Evolutionary conservation across 768 basidiomycete species (phyloP).

Genomic region (Phanerodontia chrysosporium): DNA sequence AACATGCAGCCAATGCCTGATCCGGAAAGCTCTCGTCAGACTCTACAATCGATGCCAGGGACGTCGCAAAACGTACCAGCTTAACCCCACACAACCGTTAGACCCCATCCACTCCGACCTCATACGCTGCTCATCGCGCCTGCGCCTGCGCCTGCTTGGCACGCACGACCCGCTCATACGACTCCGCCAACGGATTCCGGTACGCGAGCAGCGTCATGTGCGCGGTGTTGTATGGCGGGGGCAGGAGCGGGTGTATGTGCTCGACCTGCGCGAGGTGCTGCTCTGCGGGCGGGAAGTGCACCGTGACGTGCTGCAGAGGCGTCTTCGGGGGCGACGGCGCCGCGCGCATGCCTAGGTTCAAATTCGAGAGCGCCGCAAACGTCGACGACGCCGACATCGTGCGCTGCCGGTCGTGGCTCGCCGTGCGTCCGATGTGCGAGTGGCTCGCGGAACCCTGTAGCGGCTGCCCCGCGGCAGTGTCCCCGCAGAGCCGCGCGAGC

Average conservation of each 20-base stretch:
- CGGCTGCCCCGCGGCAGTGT: conserved; percentile 40
- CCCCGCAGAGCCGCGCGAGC: conserved; percentile 54
- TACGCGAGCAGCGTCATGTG: conserved; percentile 67
- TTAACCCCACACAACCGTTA: neutral
- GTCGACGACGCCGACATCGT: conserved; percentile 27
- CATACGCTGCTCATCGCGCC: conserved; percentile 16
- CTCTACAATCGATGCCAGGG: neutral
- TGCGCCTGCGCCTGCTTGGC: conserved; percentile 48
- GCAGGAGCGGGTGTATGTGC: conserved; percentile 64
- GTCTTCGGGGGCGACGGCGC: conserved; percentile 27
- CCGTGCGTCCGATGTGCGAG: conserved; percentile 15
- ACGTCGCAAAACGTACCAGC: neutral
- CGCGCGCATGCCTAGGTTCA: conserved; percentile 21
- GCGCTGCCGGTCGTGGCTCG: conserved; percentile 25
- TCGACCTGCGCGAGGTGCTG: conserved; percentile 47
- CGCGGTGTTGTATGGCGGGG: conserved; percentile 64
- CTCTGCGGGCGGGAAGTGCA: conserved; percentile 63
- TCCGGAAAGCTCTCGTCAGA: neutral
- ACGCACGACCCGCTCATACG: conserved; percentile 59
- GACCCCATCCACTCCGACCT: neutral
- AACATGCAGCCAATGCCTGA: neutral
- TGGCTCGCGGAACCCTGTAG: conserved; percentile 25
- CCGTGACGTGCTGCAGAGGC: conserved; percentile 40
- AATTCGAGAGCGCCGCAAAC: conserved; percentile 24
- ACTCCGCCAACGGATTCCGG: conserved; percentile 64